Conservation (phyloP, 1,139 yeast genomes). For the Nematodospora anomalae region DNA sequence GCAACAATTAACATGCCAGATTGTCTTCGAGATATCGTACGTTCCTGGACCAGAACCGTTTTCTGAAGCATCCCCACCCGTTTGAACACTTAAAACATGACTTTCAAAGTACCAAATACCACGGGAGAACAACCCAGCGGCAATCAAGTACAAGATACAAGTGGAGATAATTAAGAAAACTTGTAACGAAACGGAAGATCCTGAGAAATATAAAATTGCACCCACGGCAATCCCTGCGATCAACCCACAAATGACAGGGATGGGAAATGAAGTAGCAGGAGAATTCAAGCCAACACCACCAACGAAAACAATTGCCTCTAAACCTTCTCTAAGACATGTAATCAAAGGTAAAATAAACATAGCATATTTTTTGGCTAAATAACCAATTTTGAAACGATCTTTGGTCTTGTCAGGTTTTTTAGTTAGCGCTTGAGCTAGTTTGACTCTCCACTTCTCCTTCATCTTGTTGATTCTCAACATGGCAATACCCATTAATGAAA, state of each 20-base stretch:
- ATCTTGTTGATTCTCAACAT: constrained; percentile 83
- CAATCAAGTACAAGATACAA: constrained; percentile 71
- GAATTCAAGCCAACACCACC: constrained; percentile 82
- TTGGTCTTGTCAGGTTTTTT: constrained; percentile 34
- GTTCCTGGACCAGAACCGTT: constrained; percentile 87
- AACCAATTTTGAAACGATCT: constrained; percentile 32
- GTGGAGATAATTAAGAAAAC: constrained; percentile 75
- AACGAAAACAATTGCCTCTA: constrained; percentile 83
- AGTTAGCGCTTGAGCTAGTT: constrained; percentile 69
- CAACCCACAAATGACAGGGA: constrained; percentile 76
- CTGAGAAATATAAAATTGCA: constrained; percentile 62
- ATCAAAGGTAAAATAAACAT: constrained; percentile 74
- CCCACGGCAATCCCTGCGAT: constrained; percentile 69
- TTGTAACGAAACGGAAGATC: constrained; percentile 70
- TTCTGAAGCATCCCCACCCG: constrained; percentile 87
- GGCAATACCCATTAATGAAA: constrained; percentile 85
- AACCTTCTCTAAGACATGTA: constrained; percentile 81
- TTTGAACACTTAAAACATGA: constrained; percentile 54
- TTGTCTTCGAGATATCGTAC: constrained; percentile 66
- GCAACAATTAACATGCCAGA: constrained; percentile 91
- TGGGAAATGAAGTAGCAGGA: constrained; percentile 75
- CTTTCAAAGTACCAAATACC: constrained; percentile 82
- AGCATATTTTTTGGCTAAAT: constrained; percentile 58
- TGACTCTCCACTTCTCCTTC: constrained; percentile 85
- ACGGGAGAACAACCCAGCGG: constrained; percentile 83